phyloP scores from a whole-genome alignment of 1,284 basidiomycete species.

The Sporisorium exsertum region DNA sequence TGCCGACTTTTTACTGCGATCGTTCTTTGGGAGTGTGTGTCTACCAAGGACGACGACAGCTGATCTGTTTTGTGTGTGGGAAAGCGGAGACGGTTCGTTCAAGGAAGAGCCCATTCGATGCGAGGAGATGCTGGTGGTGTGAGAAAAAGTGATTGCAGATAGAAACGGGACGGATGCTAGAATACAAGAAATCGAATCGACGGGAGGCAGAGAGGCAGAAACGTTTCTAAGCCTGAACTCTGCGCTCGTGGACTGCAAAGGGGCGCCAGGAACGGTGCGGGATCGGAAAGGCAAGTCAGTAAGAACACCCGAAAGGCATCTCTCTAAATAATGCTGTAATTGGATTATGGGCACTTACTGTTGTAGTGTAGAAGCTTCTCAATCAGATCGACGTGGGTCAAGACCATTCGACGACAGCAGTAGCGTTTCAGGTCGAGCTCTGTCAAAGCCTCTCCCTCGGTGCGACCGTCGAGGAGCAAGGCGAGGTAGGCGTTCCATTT shows the following conservation, averaged over 20 bases:
- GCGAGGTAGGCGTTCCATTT: slow-evolving; percentile 69
- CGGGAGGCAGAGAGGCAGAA: not conserved
- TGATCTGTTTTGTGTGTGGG: too few species aligned
- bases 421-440: slow-evolving; percentile 91
- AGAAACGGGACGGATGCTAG: slow-evolving; percentile 22
- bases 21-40: not conserved
- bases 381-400: slow-evolving; percentile 96
- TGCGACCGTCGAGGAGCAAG: slow-evolving; percentile 63
- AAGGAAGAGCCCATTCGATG: not conserved
- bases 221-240: slow-evolving; percentile 26
- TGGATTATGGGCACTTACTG: slow-evolving; percentile 82
- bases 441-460: slow-evolving; percentile 87
- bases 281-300: too few species aligned
- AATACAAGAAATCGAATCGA: slow-evolving; percentile 27
- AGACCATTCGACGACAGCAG: slow-evolving; percentile 96
- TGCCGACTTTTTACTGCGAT: not conserved
- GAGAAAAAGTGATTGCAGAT: slow-evolving; percentile 11
- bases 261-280: too few species aligned
- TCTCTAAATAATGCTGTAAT: too few species aligned
- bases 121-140: too few species aligned
- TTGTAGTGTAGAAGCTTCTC: slow-evolving; percentile 96
- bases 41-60: too few species aligned
- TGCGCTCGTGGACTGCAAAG: slow-evolving; percentile 40
- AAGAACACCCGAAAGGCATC: too few species aligned
- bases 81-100: not conserved